These are phyloP conservation scores for Hericium rajendrae DNA, from an alignment of 768 basidiomycete species.

Conservation along the genomic window DNA sequence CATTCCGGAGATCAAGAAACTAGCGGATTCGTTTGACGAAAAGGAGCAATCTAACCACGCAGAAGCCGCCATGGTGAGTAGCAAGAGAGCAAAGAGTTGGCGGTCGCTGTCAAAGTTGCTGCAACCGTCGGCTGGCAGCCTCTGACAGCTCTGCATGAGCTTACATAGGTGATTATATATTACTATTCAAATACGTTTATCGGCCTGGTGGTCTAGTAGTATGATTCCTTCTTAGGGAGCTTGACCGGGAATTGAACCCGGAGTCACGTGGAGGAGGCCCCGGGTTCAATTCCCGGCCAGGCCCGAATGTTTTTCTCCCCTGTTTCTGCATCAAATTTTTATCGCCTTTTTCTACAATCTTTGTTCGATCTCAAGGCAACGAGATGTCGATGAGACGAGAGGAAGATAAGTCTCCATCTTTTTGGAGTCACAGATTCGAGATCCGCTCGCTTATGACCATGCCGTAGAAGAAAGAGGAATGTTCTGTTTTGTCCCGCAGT, in stretches of 20 bases:
- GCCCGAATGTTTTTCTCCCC: conserved; percentile 26
- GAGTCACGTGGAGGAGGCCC: conserved; percentile 55
- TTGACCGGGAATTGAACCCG: not conserved
- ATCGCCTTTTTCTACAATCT: too few relatives aligned
- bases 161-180: too few relatives aligned
- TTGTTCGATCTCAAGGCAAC: too few relatives aligned
- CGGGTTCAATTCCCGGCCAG: conserved; percentile 84
- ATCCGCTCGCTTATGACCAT: not conserved
- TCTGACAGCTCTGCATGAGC: too few relatives aligned
- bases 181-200: too few relatives aligned
- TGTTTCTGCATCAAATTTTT: too few relatives aligned
- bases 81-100: not conserved
- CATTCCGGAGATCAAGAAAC: conserved; percentile 8
- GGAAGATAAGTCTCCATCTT: too few relatives aligned
- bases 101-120: too few relatives aligned
- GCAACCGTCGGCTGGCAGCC: too few relatives aligned
- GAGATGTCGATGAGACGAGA: too few relatives aligned
- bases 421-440: not conserved
- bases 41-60: conserved; percentile 12
- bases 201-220: conserved; percentile 28
- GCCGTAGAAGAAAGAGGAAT: too few relatives aligned
- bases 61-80: conserved; percentile 11
- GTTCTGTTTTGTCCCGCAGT: not conserved
- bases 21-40: conserved; percentile 9
- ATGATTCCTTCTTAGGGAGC: conserved; percentile 50